Evolutionary conservation across 352 stramenopile species (phyloP), one percentile per base, ranked within the genome.

Genomic region (Globisporangium lucens): DNA sequence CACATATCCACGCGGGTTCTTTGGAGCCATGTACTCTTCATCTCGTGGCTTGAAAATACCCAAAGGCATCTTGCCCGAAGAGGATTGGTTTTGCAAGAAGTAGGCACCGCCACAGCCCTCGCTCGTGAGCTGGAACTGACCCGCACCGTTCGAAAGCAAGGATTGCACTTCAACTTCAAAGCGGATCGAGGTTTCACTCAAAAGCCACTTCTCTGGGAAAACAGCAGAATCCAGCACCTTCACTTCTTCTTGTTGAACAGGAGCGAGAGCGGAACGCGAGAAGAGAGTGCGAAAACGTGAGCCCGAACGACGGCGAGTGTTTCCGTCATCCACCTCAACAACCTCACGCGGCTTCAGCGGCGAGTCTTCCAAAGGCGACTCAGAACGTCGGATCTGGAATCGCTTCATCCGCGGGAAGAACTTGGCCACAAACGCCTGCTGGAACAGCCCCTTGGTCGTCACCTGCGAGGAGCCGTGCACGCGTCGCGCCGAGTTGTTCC

Each of bases 1-100:
- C 36, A 98, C 85, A 65, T 98, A 98, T 5, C 94, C 95, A 67
- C 97, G 88, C 13, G 98, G 97, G 81, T 99, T 99, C 82, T 99
- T 98, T 43, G 96, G 91, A 2, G 97, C 97, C 83, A 99, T 99
- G 61, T 98, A 98, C 80, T 99, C 98, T 78, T 99, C 98, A 71
- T 99, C 97, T 17, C 93, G 82, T 7, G 98, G 97, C 78, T 99
- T 99, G 75, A 99, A 99, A 15, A 99, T 80, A 1, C 80, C 88
- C 17, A 96, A 69, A 2, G 82, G 73, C 24, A 47, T 61, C 36
- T 64, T 58, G 22, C 24, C 27, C 5, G 56, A 56, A 63, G 70
- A 62, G 1, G 55, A 56, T 35, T 67, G 41, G n/a, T 78, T 49
- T 13, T 78, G 67, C 35, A 87, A 59, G 46, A 89, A 79, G 70